These are phyloP conservation scores for Mucor plumbeus DNA, from an alignment of 371 early-diverging fungal genomes.

Conservation along the genomic window DNA sequence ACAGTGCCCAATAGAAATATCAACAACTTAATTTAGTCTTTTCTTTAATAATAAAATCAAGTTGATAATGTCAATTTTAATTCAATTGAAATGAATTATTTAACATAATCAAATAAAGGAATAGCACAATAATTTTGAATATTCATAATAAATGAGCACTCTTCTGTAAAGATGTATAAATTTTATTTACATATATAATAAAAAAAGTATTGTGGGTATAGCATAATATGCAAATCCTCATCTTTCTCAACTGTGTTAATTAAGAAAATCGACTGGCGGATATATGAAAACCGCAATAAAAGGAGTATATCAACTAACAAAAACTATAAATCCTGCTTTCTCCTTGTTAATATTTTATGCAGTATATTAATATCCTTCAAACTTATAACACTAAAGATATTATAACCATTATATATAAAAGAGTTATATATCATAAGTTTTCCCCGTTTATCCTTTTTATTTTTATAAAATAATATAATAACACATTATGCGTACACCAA, in stretches of 20 bases:
- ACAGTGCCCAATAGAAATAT: no score
- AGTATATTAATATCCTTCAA: background rate
- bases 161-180: background rate
- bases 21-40: no score
- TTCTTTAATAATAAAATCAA: no score
- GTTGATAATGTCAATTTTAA: no score
- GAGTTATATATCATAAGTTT: background rate
- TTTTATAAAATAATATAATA: background rate
- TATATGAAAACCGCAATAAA: background rate
- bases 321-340: background rate
- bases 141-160: no score
- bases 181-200: background rate
- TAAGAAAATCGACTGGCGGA: background rate
- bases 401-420: background rate
- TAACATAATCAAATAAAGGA: background rate
- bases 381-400: background rate
- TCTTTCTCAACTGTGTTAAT: background rate
- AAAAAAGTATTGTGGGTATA: conserved; percentile 1
- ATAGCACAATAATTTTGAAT: background rate
- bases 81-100: no score
- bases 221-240: background rate
- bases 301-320: background rate
- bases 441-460: background rate
- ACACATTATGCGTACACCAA: background rate
- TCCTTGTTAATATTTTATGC: background rate